Conservation (phyloP, 768 basidiomycete species). For the Phaeotremella fagi region DNA sequence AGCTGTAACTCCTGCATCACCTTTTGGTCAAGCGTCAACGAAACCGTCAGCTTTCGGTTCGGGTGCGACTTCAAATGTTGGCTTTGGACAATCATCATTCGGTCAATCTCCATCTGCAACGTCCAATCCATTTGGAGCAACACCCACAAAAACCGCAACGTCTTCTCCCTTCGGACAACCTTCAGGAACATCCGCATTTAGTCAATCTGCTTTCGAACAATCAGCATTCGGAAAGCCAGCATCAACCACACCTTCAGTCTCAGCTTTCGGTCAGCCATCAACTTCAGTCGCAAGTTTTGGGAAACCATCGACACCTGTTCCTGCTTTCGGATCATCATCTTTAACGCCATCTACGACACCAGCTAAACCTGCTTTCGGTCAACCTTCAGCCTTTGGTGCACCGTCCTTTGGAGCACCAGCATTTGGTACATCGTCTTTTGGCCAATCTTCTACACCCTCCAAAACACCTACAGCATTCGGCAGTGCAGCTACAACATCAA, state of each 20-base stretch:
- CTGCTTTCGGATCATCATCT: slow-evolving; percentile 50
- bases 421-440: slow-evolving; percentile 20
- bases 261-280: slow-evolving; percentile 23
- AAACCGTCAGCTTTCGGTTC: slow-evolving; percentile 41
- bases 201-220: slow-evolving; percentile 26
- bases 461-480: slow-evolving; percentile 29
- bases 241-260: slow-evolving; percentile 2
- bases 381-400: slow-evolving; percentile 13
- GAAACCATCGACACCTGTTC: slow-evolving; percentile 20
- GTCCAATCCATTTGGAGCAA: not conserved
- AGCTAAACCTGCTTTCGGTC: slow-evolving; percentile 50
- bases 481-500: not conserved
- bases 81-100: slow-evolving; percentile 9
- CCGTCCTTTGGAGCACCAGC: slow-evolving; percentile 15
- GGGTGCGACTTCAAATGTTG: slow-evolving; percentile 2
- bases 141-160: slow-evolving; percentile 1
- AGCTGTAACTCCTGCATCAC: slow-evolving; percentile 2
- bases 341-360: slow-evolving; percentile 20
- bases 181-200: slow-evolving; percentile 15
- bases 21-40: slow-evolving; percentile 1
- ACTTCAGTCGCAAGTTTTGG: slow-evolving; percentile 11
- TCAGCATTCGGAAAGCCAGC: not conserved
- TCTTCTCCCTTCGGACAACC: not conserved
- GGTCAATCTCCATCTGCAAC: not conserved
- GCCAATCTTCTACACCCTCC: slow-evolving; percentile 27